A percentile compares a stretch with the other conserved stretches of the same genome.
Evolutionary conservation across 1,284 basidiomycete species (phyloP).

Genomic region (Cryptococcus depauperatus): DNA sequence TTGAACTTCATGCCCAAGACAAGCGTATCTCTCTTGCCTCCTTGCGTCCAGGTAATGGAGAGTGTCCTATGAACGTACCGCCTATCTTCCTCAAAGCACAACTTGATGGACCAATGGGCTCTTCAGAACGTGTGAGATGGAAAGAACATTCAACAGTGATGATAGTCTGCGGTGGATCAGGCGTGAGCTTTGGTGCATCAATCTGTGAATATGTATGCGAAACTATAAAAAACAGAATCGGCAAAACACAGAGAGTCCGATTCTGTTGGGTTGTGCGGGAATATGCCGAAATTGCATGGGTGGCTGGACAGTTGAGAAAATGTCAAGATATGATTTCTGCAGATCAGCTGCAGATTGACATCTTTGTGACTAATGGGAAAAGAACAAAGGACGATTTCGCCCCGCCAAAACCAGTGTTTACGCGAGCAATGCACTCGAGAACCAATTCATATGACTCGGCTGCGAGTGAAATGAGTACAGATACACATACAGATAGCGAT

Average conservation of each 20-base stretch:
- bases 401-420: constrained; percentile 49
- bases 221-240: constrained; percentile 53
- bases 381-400: constrained; percentile 39
- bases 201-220: constrained; percentile 64
- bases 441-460: constrained; percentile 14
- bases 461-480: constrained; percentile 12
- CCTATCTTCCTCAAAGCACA: constrained; percentile 52
- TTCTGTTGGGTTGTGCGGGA: constrained; percentile 81
- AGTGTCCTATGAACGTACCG: constrained; percentile 31
- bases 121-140: constrained; percentile 60
- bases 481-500: constrained; percentile 11
- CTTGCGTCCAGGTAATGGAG: constrained; percentile 22
- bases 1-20: constrained; percentile 22
- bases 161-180: constrained; percentile 70
- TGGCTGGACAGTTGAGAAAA: constrained; percentile 59
- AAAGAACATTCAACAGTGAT: constrained; percentile 57
- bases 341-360: constrained; percentile 61
- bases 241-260: constrained; percentile 56
- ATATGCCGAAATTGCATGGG: constrained; percentile 78
- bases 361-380: constrained; percentile 62
- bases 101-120: constrained; percentile 75
- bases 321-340: constrained; percentile 59
- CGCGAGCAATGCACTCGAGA: constrained; percentile 18
- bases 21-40: constrained; percentile 22
- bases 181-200: constrained; percentile 66